Percentiles rank a stretch among this genome's conserved stretches.
Conservation (phyloP, 495 filamentous ascomycete species). For the Podospora tetraspora region DNA sequence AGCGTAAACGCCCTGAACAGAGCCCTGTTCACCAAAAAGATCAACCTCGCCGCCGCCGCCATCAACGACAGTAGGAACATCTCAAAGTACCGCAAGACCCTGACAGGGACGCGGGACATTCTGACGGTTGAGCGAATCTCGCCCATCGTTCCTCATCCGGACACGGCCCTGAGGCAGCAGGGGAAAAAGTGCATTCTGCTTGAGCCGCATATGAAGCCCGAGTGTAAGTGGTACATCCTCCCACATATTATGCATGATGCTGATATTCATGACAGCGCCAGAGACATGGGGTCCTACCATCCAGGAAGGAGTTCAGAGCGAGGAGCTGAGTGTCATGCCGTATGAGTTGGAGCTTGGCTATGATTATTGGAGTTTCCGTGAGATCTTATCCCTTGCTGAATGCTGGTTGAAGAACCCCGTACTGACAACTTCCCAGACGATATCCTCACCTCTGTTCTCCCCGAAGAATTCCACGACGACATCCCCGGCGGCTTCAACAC, state of each 20-base stretch:
- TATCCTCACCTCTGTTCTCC: constrained; percentile 72
- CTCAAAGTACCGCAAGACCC: constrained; percentile 53
- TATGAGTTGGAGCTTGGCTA: constrained; percentile 76
- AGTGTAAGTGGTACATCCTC: constrained; percentile 46
- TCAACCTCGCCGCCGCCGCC: constrained; percentile 73
- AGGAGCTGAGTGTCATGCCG: constrained; percentile 62
- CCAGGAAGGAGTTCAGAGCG: constrained; percentile 59
- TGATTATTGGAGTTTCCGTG: constrained; percentile 79
- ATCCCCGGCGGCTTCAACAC: constrained; percentile 80
- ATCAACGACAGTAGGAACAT: constrained; percentile 69
- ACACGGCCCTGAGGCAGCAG: constrained; percentile 46
- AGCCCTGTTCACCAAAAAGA: constrained; percentile 68
- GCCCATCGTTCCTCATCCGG: constrained; percentile 50
- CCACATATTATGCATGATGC: constrained; percentile 2
- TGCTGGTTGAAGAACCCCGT: neutral
- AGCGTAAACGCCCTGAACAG: constrained; percentile 67
- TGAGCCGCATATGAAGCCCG: constrained; percentile 57
- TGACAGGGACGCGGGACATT: constrained; percentile 54
- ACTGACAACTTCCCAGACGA: constrained; percentile 54
- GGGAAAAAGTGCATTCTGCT: constrained; percentile 71
- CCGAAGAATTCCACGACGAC: constrained; percentile 57
- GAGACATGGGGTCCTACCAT: constrained; percentile 68
- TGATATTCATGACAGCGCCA: constrained; percentile 48
- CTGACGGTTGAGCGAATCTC: constrained; percentile 50
- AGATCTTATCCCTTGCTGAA: constrained; percentile 3